Evolutionary conservation across 164 flowering plant genomes (phyloP), one percentile per base, ranked within the genome.

Genomic region (Sextonia rubra): DNA sequence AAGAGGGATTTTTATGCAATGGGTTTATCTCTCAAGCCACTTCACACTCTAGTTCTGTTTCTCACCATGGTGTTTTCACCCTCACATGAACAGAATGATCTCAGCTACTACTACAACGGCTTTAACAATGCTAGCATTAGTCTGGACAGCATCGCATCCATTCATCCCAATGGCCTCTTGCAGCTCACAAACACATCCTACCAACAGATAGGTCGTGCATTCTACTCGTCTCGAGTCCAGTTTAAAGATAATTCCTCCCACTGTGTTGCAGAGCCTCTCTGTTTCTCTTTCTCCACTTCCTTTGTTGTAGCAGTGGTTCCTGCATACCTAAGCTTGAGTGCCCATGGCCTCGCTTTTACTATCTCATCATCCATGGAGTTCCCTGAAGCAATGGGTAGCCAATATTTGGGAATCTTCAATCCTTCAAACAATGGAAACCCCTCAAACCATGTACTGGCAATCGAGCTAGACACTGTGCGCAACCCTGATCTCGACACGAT

Each of bases 121-220:
- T 85, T 85, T 73, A 12, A 44, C 1, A 70, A 44, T 24, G 80
- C 77, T 48, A 73, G 74, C n/a, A 37, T 83, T 62, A 47, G 22
- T 18, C 73, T 78, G 29, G 77, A 71, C 24, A 84, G 84, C 1
- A 61, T 49, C 5, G 80, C 85, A 9, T 18, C 24, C 18, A 9
- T 79, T 76, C 70, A 58, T n/a, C 55, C 81, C 24, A 74, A 73
- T 71, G 87, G 89, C 29, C 68, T 80, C 2, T 69, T 86, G 74
- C 77, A 77, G 77, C 79, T 86, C 4, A 85, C 85, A 71, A 81
- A 83, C 79, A 47, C 20, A 12, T 65, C 86, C 14, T 14, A 72
- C 22, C 67, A 67, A 5, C 30, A 65, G 37, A 68, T 56, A 9
- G 82, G 82, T 47, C 77, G 70, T 52, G 80, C 80, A 12, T 80